Conservation (phyloP, 257 asterid genomes). For the Plantago major region DNA sequence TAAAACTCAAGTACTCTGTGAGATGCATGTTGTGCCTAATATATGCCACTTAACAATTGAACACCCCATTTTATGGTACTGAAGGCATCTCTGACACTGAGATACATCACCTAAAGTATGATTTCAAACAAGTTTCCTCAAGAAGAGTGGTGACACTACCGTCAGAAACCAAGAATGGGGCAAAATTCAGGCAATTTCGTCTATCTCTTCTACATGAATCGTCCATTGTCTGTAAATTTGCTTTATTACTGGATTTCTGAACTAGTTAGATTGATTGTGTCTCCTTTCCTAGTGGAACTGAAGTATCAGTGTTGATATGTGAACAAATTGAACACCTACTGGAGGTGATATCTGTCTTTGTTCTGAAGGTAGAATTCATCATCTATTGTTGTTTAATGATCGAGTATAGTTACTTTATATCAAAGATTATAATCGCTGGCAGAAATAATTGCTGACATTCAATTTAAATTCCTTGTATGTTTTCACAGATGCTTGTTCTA, state of each 20-base stretch:
- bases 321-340: slow-evolving; percentile 42
- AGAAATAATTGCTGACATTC: slow-evolving; percentile 18
- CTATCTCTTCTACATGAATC: slow-evolving; percentile 14
- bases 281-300: slow-evolving; percentile 64
- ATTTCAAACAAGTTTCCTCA: slow-evolving; percentile 47
- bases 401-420: slow-evolving; percentile 9
- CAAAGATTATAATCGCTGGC: neutral
- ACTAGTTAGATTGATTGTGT: slow-evolving; percentile 10
- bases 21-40: neutral
- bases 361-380: slow-evolving; percentile 58
- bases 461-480: slow-evolving; percentile 15
- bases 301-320: slow-evolving; percentile 46
- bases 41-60: neutral
- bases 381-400: slow-evolving; percentile 13
- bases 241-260: neutral
- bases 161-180: slow-evolving; percentile 55
- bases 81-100: slow-evolving; percentile 65
- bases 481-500: slow-evolving; percentile 58
- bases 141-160: slow-evolving; percentile 51
- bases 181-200: slow-evolving; percentile 63
- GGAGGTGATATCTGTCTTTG: slow-evolving; percentile 36
- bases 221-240: neutral
- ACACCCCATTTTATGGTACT: slow-evolving; percentile 16
- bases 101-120: slow-evolving; percentile 47
- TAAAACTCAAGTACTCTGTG: neutral